A percentile compares a stretch with the other conserved stretches of the same genome.
Conservation (phyloP, 2,329 filamentous ascomycete species). For the Fusarium proliferatum region DNA sequence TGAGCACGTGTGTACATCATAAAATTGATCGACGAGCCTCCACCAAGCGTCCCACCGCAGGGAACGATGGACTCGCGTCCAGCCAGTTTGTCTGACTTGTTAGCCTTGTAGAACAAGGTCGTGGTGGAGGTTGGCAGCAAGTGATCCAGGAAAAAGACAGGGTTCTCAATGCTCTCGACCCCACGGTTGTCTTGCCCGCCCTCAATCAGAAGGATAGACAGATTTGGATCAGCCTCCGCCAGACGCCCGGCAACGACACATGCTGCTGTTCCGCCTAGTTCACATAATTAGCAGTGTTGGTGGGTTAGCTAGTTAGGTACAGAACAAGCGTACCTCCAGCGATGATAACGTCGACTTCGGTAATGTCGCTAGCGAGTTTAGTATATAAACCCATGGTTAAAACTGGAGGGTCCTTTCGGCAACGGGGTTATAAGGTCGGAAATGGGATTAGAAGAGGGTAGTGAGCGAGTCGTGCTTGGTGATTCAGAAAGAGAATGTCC, state of each 20-base stretch:
- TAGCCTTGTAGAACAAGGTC: conserved; percentile 44
- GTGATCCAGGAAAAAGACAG: conserved; percentile 43
- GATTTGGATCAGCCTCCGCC: conserved; percentile 43
- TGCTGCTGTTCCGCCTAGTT: conserved; percentile 47
- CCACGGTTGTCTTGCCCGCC: conserved; percentile 45
- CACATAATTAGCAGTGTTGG: neutral
- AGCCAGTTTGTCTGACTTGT: conserved; percentile 38
- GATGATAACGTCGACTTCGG: conserved; percentile 38
- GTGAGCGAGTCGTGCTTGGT: neutral
- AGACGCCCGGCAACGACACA: conserved; percentile 48
- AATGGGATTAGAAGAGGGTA: neutral
- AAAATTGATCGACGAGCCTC: conserved; percentile 49
- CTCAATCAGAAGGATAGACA: conserved; percentile 49
- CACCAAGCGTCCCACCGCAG: conserved; percentile 45
- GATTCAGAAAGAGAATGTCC: neutral
- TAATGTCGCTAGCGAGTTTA: conserved; percentile 35
- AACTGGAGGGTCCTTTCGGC: neutral
- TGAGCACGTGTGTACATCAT: conserved; percentile 51
- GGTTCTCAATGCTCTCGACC: conserved; percentile 44
- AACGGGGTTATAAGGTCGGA: neutral
- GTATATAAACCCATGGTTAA: conserved; percentile 34
- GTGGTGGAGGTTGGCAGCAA: conserved; percentile 40
- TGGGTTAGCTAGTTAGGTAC: neutral
- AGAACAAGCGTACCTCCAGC: conserved; percentile 25
- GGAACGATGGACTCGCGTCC: conserved; percentile 44